A percentile compares a stretch with the other conserved stretches of the same genome.
These are phyloP conservation scores for Eucalyptus regnans DNA, from an alignment of 345 rosid genomes.

Conservation along the genomic window DNA sequence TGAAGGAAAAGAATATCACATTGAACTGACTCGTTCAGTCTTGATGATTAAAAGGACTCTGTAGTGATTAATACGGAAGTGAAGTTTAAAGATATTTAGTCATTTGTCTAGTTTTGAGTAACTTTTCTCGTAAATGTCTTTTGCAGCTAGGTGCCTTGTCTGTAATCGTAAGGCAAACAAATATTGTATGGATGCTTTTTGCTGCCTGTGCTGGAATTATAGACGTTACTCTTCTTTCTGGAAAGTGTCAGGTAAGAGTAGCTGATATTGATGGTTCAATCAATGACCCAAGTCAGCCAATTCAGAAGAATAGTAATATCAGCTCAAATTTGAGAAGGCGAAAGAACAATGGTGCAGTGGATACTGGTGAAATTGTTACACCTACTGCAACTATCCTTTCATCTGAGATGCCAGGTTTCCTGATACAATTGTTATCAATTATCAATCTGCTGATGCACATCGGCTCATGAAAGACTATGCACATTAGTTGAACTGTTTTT, in stretches of 20 bases:
- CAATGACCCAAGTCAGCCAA: background rate
- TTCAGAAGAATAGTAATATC: background rate
- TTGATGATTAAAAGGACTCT: background rate
- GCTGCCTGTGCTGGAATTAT: conserved; percentile 72
- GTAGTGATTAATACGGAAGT: background rate
- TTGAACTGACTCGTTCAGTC: background rate
- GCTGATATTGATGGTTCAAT: background rate
- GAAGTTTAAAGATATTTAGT: background rate
- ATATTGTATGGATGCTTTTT: conserved; percentile 83
- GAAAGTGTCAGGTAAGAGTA: conserved; percentile 6
- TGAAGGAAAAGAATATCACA: background rate
- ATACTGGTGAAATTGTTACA: conserved; percentile 3
- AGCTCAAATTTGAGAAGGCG: conserved; percentile 54
- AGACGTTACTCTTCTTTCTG: conserved; percentile 31
- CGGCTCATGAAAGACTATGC: background rate
- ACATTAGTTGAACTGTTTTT: background rate
- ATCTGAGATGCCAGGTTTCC: background rate
- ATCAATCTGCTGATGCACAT: background rate
- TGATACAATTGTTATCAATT: background rate
- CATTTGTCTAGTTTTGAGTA: background rate
- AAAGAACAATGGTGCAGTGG: conserved; percentile 13
- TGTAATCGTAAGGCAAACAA: conserved; percentile 67
- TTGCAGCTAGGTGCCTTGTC: conserved; percentile 74
- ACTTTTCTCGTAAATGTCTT: background rate
- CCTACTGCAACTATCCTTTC: background rate